Percentiles rank a stretch among this genome's conserved stretches.
These are phyloP conservation scores for Phaeodactylum tricornutum DNA, from an alignment of 108 stramenopile species.

Conservation along the genomic window DNA sequence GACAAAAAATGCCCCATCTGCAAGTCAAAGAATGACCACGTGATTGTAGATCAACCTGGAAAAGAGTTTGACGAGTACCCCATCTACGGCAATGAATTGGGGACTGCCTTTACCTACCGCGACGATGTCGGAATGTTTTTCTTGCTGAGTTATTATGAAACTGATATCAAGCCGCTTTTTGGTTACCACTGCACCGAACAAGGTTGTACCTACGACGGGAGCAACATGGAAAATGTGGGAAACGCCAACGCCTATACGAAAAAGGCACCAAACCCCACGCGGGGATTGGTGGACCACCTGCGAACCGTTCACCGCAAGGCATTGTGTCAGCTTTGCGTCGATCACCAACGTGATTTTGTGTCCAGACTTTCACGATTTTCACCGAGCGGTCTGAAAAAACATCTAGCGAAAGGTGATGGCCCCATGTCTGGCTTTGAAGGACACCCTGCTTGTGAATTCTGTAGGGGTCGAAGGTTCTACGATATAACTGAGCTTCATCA, in stretches of 20 bases:
- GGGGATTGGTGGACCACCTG: slow-evolving; percentile 62
- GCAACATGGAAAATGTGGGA: slow-evolving; percentile 3
- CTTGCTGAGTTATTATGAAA: slow-evolving; percentile 35
- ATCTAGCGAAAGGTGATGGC: slow-evolving; percentile 63
- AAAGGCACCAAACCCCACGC: slow-evolving; percentile 7
- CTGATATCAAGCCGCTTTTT: slow-evolving; percentile 48
- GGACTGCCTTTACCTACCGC: slow-evolving; percentile 33
- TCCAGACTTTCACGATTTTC: slow-evolving; percentile 50
- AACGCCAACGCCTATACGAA: not conserved
- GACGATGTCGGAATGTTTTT: slow-evolving; percentile 79
- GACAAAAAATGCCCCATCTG: slow-evolving; percentile 75
- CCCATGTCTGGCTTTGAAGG: slow-evolving; percentile 53
- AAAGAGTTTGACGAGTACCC: slow-evolving; percentile 44
- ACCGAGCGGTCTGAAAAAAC: slow-evolving; percentile 47
- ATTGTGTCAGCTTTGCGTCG: slow-evolving; percentile 71
- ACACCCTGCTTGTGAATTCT: slow-evolving; percentile 84
- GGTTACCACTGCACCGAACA: slow-evolving; percentile 40
- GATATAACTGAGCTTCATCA: slow-evolving; percentile 63
- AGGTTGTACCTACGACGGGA: slow-evolving; percentile 30
- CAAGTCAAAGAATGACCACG: slow-evolving; percentile 45
- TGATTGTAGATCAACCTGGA: slow-evolving; percentile 52
- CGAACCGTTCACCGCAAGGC: slow-evolving; percentile 41
- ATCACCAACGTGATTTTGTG: slow-evolving; percentile 76
- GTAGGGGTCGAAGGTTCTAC: slow-evolving; percentile 67
- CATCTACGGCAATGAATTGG: slow-evolving; percentile 63